These are phyloP conservation scores for Malbranchea zuffiana DNA, from an alignment of 2,329 filamentous ascomycete species.

Conservation along the genomic window DNA sequence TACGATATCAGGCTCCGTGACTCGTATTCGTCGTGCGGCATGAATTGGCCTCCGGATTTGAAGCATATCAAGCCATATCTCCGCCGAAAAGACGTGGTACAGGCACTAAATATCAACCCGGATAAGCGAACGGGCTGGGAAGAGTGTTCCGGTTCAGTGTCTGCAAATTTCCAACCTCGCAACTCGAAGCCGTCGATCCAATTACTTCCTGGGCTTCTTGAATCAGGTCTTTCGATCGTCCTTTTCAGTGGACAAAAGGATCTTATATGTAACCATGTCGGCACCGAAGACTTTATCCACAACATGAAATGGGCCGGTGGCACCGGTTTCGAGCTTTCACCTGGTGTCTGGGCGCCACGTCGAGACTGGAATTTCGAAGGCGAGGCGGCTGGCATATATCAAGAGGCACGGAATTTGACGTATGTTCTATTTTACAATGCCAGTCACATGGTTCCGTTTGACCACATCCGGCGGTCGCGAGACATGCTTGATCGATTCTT, in stretches of 20 bases:
- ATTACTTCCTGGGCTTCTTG: conserved; percentile 66
- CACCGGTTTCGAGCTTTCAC: conserved; percentile 78
- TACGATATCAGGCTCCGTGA: conserved; percentile 88
- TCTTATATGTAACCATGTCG: conserved; percentile 92
- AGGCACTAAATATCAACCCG: conserved; percentile 69
- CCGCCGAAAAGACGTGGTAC: conserved; percentile 63
- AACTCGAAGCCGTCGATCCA: conserved; percentile 63
- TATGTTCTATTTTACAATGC: conserved; percentile 94
- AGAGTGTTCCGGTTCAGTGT: conserved; percentile 76
- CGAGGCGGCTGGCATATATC: conserved; percentile 79
- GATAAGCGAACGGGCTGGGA: conserved; percentile 81
- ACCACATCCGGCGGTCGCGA: conserved; percentile 71
- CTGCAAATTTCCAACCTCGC: conserved; percentile 55
- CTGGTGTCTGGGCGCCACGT: conserved; percentile 83
- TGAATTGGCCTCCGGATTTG: conserved; percentile 96
- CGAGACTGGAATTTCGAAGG: conserved; percentile 91
- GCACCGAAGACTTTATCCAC: conserved; percentile 81
- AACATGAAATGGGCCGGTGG: conserved; percentile 87
- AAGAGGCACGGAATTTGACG: conserved; percentile 86
- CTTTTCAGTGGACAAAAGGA: conserved; percentile 92
- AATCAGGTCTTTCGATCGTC: conserved; percentile 60
- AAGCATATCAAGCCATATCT: conserved; percentile 69
- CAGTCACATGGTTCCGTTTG: conserved; percentile 97
- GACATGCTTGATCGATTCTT: conserved; percentile 98
- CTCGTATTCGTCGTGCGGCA: conserved; percentile 71